These are phyloP conservation scores for Rhizopus delemar DNA, from an alignment of 371 early-diverging fungal species.

Conservation along the genomic window DNA sequence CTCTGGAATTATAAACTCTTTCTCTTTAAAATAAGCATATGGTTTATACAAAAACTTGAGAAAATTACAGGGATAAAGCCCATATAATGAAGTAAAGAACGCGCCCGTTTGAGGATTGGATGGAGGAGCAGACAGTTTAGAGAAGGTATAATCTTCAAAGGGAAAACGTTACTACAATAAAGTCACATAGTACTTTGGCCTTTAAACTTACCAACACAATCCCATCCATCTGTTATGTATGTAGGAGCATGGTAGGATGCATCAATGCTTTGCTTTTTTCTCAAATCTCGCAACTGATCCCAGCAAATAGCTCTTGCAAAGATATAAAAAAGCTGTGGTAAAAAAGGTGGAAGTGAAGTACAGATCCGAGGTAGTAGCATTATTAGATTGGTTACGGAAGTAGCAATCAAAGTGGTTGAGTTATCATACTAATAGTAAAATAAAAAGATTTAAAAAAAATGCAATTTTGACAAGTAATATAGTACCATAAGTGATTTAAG, in stretches of 20 bases:
- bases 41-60: slow-evolving; percentile 59
- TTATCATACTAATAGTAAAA: slow-evolving; percentile 54
- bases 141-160: slow-evolving; percentile 50
- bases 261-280: slow-evolving; percentile 38
- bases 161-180: neutral
- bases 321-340: slow-evolving; percentile 62
- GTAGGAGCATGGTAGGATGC: slow-evolving; percentile 16
- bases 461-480: neutral
- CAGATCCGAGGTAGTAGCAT: slow-evolving; percentile 72
- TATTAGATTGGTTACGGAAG: slow-evolving; percentile 62
- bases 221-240: slow-evolving; percentile 40
- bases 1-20: slow-evolving; percentile 40
- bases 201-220: slow-evolving; percentile 41
- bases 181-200: neutral
- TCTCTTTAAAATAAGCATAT: slow-evolving; percentile 47
- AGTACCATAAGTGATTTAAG: slow-evolving; percentile 62
- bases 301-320: slow-evolving; percentile 65
- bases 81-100: slow-evolving; percentile 66
- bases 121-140: slow-evolving; percentile 55
- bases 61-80: slow-evolving; percentile 68
- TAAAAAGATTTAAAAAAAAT: neutral
- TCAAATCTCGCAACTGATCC: slow-evolving; percentile 57
- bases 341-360: slow-evolving; percentile 53
- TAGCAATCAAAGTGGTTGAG: slow-evolving; percentile 62
- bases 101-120: slow-evolving; percentile 57